Evolutionary conservation across 495 filamentous ascomycete genomes (phyloP).

Genomic region (Talaromyces wortmannii): DNA sequence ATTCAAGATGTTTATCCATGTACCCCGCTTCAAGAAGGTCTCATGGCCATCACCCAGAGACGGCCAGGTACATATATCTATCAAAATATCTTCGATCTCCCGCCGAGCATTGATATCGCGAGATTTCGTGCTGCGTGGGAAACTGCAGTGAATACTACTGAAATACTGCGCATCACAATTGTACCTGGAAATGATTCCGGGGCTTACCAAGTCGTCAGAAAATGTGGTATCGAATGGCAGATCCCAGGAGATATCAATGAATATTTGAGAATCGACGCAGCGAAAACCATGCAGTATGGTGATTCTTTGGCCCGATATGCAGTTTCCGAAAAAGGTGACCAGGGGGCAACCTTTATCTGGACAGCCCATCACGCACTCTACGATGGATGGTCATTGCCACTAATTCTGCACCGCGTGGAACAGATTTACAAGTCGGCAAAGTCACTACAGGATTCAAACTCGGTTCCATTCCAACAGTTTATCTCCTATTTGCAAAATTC

Average conservation of each 20-base stretch:
- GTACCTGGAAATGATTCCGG: conserved; percentile 13
- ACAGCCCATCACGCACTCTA: conserved; percentile 50
- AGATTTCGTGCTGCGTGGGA: conserved; percentile 34
- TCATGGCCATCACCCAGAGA: conserved; percentile 42
- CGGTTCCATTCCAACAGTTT: conserved; percentile 12
- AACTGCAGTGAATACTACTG: conserved; percentile 11
- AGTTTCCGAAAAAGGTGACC: not conserved
- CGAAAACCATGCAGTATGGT: not conserved
- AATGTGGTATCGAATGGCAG: not conserved
- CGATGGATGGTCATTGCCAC: conserved; percentile 49
- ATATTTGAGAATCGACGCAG: not conserved
- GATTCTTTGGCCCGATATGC: not conserved
- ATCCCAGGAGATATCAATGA: not conserved
- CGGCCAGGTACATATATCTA: conserved; percentile 20
- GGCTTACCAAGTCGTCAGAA: conserved; percentile 28
- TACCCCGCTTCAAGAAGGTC: conserved; percentile 53
- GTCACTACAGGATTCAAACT: conserved; percentile 2
- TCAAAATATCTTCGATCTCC: conserved; percentile 18
- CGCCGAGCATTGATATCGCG: conserved; percentile 15
- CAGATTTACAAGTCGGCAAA: conserved; percentile 15
- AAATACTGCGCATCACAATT: conserved; percentile 37
- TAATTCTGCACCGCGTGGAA: conserved; percentile 11
- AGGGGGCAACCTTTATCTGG: not conserved
- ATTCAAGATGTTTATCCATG: conserved; percentile 55
- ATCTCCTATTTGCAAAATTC: conserved; percentile 16